Percentiles rank a stretch among this genome's conserved stretches.
phyloP scores from a whole-genome alignment of 306 rosid genomes.

The Rosa lucieae region DNA sequence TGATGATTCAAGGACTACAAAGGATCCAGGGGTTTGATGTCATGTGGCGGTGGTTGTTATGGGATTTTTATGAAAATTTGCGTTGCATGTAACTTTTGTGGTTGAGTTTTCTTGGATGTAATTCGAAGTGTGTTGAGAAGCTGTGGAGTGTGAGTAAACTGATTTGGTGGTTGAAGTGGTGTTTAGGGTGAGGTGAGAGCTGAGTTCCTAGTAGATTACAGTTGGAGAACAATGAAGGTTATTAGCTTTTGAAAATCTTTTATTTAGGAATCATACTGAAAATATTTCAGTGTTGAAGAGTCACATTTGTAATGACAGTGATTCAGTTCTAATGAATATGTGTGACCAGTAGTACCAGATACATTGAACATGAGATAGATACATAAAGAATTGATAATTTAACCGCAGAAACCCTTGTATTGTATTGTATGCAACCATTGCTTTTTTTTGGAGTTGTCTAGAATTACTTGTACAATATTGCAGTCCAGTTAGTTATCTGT shows the following conservation, averaged over 20 bases:
- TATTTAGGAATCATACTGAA: conserved; percentile 1
- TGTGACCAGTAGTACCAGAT: background rate
- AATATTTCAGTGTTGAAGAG: conserved; percentile 28
- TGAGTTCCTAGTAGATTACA: background rate
- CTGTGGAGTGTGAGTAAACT: background rate
- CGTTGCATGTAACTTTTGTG: background rate
- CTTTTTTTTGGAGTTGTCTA: too few species aligned
- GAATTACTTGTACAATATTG: too few species aligned
- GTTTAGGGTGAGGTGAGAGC: background rate
- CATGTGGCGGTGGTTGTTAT: background rate
- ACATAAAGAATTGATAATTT: too few species aligned
- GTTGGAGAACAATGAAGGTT: background rate
- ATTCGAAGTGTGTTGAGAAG: background rate
- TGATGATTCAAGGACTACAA: background rate
- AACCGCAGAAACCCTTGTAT: too few species aligned
- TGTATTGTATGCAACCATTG: too few species aligned
- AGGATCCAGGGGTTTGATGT: background rate
- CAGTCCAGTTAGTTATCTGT: too few species aligned
- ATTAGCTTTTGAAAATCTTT: background rate
- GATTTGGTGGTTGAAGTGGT: background rate
- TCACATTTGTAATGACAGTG: too few species aligned
- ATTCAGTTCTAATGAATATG: background rate
- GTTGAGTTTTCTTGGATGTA: background rate
- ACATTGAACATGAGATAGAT: too few species aligned
- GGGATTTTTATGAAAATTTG: background rate